Conservation (phyloP, 768 basidiomycete species). For the Cyclocybe aegerita region DNA sequence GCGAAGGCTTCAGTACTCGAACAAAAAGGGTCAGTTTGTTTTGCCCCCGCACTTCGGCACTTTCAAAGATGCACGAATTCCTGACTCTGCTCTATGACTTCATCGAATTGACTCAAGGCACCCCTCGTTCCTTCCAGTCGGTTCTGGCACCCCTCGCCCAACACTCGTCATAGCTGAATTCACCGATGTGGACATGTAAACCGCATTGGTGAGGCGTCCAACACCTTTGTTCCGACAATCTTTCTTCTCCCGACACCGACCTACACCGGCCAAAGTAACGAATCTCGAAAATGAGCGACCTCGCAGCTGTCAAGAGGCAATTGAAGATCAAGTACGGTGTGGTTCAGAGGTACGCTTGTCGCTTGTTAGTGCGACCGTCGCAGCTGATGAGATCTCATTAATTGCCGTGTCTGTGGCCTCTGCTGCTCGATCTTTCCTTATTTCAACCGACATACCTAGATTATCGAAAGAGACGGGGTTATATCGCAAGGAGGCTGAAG, state of each 20-base stretch:
- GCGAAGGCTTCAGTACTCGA: too few species aligned
- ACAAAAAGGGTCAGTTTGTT: too few species aligned
- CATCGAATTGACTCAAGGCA: too few species aligned
- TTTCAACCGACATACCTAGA: slow-evolving; percentile 30
- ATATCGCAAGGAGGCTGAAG: slow-evolving; percentile 66
- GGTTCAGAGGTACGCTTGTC: slow-evolving; percentile 54
- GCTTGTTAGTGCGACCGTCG: slow-evolving; percentile 4
- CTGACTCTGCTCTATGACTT: too few species aligned
- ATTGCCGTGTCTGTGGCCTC: background rate
- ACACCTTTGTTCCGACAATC: background rate
- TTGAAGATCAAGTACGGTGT: slow-evolving; percentile 77
- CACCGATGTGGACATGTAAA: background rate
- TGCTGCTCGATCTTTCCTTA: background rate
- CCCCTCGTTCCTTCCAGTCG: too few species aligned
- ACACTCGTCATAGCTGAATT: too few species aligned
- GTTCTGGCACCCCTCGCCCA: too few species aligned
- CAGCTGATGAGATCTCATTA: slow-evolving; percentile 1
- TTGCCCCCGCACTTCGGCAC: too few species aligned
- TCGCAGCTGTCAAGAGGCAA: slow-evolving; percentile 53
- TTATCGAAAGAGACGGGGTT: slow-evolving; percentile 65
- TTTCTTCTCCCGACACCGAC: background rate
- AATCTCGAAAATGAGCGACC: slow-evolving; percentile 44
- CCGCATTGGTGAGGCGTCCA: too few species aligned
- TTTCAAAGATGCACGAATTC: too few species aligned
- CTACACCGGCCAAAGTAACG: slow-evolving; percentile 1